These are phyloP conservation scores for Globisporangium echinulatum DNA, from an alignment of 352 stramenopile genomes.

Conservation along the genomic window DNA sequence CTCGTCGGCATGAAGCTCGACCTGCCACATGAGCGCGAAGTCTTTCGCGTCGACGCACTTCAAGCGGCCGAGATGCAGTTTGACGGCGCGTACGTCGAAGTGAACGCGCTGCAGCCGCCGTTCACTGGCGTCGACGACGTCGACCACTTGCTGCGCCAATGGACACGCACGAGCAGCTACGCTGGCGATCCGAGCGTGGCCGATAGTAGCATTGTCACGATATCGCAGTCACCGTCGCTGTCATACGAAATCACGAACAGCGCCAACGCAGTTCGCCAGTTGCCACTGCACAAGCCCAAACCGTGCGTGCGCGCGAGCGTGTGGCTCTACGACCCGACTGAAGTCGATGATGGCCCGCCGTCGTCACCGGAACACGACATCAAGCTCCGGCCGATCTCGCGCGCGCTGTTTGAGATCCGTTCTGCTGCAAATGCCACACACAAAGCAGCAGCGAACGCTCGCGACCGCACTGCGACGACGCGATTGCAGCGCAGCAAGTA, in stretches of 20 bases:
- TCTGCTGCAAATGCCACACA: constrained; percentile 50
- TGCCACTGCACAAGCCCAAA: constrained; percentile 16
- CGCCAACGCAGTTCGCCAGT: constrained; percentile 6
- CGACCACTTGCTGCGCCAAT: constrained; percentile 16
- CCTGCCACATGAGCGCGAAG: constrained; percentile 23
- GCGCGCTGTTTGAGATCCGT: constrained; percentile 71
- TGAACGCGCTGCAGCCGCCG: constrained; percentile 18
- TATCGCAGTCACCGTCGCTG: background rate
- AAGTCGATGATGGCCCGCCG: constrained; percentile 17
- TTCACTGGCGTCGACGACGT: constrained; percentile 21
- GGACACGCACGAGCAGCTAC: constrained; percentile 8
- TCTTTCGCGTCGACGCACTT: constrained; percentile 28
- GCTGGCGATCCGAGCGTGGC: too few relatives aligned
- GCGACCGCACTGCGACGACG: constrained; percentile 43
- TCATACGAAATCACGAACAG: constrained; percentile 3
- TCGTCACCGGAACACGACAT: constrained; percentile 33
- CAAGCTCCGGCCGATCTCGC: constrained; percentile 67
- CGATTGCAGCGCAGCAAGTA: constrained; percentile 65
- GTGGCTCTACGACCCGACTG: constrained; percentile 63
- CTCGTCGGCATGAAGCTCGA: constrained; percentile 59
- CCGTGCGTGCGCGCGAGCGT: constrained; percentile 34
- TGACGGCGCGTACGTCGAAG: constrained; percentile 45
- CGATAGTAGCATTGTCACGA: constrained; percentile 4
- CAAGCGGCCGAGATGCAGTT: constrained; percentile 43
- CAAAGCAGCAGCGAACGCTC: constrained; percentile 46